Evolutionary conservation across 2,329 filamentous ascomycete genomes (phyloP).

Genomic region (Neoarthrinium moseri): DNA sequence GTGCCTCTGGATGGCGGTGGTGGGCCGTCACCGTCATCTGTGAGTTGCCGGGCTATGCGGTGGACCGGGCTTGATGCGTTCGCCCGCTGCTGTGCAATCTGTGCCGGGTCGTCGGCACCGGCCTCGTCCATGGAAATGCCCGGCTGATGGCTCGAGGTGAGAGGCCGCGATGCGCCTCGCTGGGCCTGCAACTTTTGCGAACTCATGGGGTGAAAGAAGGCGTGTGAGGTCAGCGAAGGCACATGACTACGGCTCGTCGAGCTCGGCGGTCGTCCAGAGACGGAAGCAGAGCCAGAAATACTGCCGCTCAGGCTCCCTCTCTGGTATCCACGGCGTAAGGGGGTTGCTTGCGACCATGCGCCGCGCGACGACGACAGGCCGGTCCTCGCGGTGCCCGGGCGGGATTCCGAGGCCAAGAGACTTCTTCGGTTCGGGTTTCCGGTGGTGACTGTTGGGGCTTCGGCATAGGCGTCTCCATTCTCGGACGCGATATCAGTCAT

Average conservation of each 20-base stretch:
- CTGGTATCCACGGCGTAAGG: conserved; percentile 52
- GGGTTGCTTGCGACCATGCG: conserved; percentile 53
- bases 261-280: conserved; percentile 52
- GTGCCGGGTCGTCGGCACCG: conserved; percentile 38
- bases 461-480: conserved; percentile 44
- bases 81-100: conserved; percentile 53
- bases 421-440: conserved; percentile 35
- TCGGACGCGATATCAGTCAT: conserved; percentile 66
- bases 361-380: conserved; percentile 47
- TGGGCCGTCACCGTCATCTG: conserved; percentile 48
- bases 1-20: conserved; percentile 75
- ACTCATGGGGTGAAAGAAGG: conserved; percentile 96
- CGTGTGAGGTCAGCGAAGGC: conserved; percentile 82
- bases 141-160: conserved; percentile 37
- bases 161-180: conserved; percentile 57
- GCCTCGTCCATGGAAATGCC: conserved; percentile 27
- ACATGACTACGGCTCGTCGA: conserved; percentile 82
- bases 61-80: conserved; percentile 40
- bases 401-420: conserved; percentile 45
- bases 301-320: conserved; percentile 42
- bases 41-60: conserved; percentile 28
- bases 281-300: conserved; percentile 35
- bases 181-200: conserved; percentile 93
- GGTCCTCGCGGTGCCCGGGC: conserved; percentile 54
- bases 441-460: conserved; percentile 20